phyloP scores from a whole-genome alignment of 2,329 filamentous ascomycete genomes.

The Orbilia quercus region DNA sequence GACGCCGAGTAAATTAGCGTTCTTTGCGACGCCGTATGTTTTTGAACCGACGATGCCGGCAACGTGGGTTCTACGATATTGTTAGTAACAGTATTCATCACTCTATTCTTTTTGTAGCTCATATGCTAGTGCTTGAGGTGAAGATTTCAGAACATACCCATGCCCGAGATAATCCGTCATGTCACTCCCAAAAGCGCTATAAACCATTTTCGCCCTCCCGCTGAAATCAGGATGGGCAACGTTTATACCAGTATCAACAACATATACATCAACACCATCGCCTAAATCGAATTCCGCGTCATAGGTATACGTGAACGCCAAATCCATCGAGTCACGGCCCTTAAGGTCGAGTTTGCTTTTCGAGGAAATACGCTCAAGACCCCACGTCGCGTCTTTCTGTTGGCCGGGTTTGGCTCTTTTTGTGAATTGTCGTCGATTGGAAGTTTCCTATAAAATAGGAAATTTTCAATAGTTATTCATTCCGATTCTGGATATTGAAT shows the following conservation, averaged over 20 bases:
- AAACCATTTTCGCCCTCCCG: constrained; percentile 57
- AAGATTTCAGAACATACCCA: constrained; percentile 67
- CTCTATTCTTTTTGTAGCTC: neutral
- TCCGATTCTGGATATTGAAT: neutral
- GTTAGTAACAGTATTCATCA: neutral
- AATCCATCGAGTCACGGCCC: constrained; percentile 54
- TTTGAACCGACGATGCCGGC: constrained; percentile 57
- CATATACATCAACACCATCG: constrained; percentile 65
- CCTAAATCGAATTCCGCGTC: constrained; percentile 58
- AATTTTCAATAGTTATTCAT: no score
- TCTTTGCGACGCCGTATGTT: constrained; percentile 66
- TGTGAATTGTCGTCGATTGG: neutral
- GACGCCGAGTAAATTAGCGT: constrained; percentile 64
- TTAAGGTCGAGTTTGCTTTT: constrained; percentile 58
- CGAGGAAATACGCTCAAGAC: constrained; percentile 61
- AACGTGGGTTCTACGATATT: constrained; percentile 53
- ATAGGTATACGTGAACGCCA: constrained; percentile 12
- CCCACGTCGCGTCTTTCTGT: neutral
- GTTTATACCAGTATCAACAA: constrained; percentile 66
- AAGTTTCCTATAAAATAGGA: no score
- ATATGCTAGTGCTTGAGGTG: neutral
- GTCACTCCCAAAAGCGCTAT: constrained; percentile 64
- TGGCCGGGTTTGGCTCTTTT: neutral
- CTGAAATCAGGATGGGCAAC: constrained; percentile 59
- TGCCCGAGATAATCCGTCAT: constrained; percentile 65